These are phyloP conservation scores for Dendrobium huoshanense DNA, from an alignment of 106 monocot genomes.

Conservation along the genomic window DNA sequence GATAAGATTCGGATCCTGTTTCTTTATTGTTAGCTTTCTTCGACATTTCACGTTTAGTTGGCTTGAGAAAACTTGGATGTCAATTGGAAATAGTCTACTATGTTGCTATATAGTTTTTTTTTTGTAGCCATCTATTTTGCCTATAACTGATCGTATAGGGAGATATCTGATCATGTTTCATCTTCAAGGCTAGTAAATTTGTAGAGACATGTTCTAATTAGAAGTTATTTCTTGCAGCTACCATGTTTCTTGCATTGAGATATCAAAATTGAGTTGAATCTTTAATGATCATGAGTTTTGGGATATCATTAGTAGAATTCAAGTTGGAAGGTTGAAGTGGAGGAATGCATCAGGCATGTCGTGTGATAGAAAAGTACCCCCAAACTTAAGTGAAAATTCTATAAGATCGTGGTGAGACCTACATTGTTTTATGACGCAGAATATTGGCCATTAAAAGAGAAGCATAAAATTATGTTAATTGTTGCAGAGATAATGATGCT, in stretches of 20 bases:
- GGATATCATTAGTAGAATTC: too few relatives aligned
- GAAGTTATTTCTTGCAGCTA: not conserved
- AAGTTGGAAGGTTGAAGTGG: too few relatives aligned
- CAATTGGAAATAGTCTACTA: not conserved
- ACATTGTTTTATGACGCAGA: too few relatives aligned
- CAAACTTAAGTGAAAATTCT: too few relatives aligned
- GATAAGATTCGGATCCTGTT: not conserved
- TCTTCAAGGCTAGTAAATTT: not conserved
- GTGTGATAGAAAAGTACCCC: too few relatives aligned
- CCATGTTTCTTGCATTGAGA: not conserved
- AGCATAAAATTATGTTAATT: too few relatives aligned
- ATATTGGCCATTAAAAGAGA: too few relatives aligned
- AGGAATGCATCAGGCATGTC: too few relatives aligned
- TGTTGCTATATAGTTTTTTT: not conserved
- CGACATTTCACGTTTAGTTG: not conserved
- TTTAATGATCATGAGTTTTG: not conserved
- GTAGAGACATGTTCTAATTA: not conserved
- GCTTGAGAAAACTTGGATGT: not conserved
- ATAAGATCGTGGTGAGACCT: too few relatives aligned
- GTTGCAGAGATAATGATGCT: too few relatives aligned
- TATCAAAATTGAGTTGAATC: not conserved
- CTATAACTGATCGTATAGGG: not conserved
- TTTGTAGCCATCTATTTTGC: not conserved
- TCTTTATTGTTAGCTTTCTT: not conserved
- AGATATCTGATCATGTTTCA: not conserved